Conservation (phyloP, 352 stramenopile genomes). For the Phytophthora hibernalis region DNA sequence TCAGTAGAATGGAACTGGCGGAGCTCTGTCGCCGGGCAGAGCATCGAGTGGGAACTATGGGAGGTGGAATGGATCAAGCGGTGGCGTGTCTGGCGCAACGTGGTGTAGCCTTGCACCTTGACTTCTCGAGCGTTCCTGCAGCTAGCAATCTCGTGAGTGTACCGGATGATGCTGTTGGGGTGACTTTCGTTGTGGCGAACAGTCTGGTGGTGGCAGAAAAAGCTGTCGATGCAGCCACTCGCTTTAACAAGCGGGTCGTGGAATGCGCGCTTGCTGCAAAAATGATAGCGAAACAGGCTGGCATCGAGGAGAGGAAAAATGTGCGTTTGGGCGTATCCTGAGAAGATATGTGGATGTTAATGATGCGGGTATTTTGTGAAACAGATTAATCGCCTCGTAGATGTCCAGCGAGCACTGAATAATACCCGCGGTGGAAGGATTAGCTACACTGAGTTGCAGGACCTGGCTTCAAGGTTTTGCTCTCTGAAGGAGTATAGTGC, state of each 20-base stretch:
- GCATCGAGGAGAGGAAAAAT: conserved; percentile 46
- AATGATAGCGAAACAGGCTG: conserved; percentile 61
- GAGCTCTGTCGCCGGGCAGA: conserved; percentile 65
- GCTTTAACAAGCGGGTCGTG: conserved; percentile 85
- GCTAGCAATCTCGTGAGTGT: conserved; percentile 21
- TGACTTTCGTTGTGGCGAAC: conserved; percentile 82
- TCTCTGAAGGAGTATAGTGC: conserved; percentile 37
- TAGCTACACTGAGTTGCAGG: conserved; percentile 41
- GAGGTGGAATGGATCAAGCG: conserved; percentile 88
- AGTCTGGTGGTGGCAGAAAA: conserved; percentile 75
- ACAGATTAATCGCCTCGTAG: conserved; percentile 53
- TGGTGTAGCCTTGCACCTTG: conserved; percentile 63
- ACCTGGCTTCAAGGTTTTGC: conserved; percentile 26
- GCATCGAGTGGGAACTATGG: conserved; percentile 74
- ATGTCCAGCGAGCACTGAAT: conserved; percentile 47
- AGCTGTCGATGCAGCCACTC: conserved; percentile 62
- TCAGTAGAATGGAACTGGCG: conserved; percentile 53
- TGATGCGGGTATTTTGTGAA: not conserved
- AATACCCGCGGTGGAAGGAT: not conserved
- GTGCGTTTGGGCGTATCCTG: conserved; percentile 21
- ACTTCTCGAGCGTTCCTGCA: conserved; percentile 50
- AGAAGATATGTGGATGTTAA: not conserved
- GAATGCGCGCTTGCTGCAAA: conserved; percentile 81
- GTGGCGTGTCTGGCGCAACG: conserved; percentile 61
- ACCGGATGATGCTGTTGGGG: conserved; percentile 27